Base-by-base conservation (phyloP, 1,139 yeast species). In the Ogataea hybrid region DNA sequence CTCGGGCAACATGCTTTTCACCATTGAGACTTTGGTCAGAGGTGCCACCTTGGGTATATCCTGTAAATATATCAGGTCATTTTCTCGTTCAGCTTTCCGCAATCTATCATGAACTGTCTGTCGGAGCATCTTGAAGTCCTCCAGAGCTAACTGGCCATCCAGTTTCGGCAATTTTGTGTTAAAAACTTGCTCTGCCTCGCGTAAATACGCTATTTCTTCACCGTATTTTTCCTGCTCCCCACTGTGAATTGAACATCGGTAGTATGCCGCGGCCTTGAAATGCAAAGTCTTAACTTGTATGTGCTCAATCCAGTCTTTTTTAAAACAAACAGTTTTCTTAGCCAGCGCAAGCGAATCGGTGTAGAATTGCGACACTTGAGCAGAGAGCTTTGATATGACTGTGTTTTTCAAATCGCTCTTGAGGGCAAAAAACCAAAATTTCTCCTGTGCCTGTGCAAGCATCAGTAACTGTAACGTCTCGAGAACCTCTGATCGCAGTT, bases 401-500 rank as follows among this genome's bases (percentile, higher is more conserved):
- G 82, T 67, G 56, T 84, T 79, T 55, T 81, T 84, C 56, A 79
- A 62, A 3, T 69, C 66, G n/a, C 73, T 74, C 28, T 66, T 61
- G 1, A 76, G 63, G 0, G 96, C 90, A 55, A 81, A 81, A 39
- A 75, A 79, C 96, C 96, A 89, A 42, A 84, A 79, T 9, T 79
- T 71, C 57, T 90, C 97, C 60, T 89, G 96, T 0, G 96, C 94
- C 55, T 88, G 95, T 0, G 95, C 95, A 30, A 85, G 58, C 76
- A 79, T 77, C 17, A 88, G 53, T n/a, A 46, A 47, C 28, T 68
- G 55, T 32, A 81, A 56, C 2, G 76, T 63, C 6, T 63, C 62
- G 11, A 78, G 52, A 0, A 77, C 69, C n/a, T 66, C 67, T 0
- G 49, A 37, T 36, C 73, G 73, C 11, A 79, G 56, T 37, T 74